Percentiles rank a stretch among this genome's conserved stretches.
phyloP scores from a whole-genome alignment of 73 alveolate genomes.

The Paramecium caudatum region DNA sequence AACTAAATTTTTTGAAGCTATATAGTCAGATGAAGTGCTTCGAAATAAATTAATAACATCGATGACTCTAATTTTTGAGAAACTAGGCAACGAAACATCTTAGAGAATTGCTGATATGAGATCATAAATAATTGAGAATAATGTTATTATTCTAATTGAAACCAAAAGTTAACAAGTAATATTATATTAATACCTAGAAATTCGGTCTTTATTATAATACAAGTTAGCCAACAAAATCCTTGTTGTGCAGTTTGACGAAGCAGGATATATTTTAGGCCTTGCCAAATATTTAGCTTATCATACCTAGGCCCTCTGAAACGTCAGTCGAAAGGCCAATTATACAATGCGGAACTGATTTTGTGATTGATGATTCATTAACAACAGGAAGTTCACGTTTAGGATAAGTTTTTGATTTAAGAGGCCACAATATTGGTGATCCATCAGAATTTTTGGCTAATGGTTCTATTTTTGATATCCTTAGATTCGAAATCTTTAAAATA shows the following conservation, averaged over 20 bases:
- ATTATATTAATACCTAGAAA: no score
- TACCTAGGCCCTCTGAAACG: not conserved
- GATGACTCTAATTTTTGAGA: no score
- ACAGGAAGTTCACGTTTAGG: not conserved
- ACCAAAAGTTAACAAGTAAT: no score
- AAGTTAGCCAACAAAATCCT: not conserved
- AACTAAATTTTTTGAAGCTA: no score
- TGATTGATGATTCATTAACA: not conserved
- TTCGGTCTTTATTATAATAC: constrained; percentile 1
- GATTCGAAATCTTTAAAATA: not conserved
- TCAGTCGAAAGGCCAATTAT: not conserved
- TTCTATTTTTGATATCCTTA: not conserved
- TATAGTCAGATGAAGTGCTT: no score
- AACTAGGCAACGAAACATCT: no score
- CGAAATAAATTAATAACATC: no score
- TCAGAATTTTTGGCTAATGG: not conserved
- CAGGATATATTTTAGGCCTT: not conserved
- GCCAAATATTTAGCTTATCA: not conserved
- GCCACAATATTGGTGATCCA: not conserved
- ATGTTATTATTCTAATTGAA: no score
- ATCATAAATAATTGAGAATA: no score
- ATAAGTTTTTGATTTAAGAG: not conserved
- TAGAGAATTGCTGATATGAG: no score
- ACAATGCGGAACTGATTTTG: not conserved
- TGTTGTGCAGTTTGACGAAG: not conserved